phyloP scores from a whole-genome alignment of 2,329 filamentous ascomycete species.

The Exophiala dermatitidis region DNA sequence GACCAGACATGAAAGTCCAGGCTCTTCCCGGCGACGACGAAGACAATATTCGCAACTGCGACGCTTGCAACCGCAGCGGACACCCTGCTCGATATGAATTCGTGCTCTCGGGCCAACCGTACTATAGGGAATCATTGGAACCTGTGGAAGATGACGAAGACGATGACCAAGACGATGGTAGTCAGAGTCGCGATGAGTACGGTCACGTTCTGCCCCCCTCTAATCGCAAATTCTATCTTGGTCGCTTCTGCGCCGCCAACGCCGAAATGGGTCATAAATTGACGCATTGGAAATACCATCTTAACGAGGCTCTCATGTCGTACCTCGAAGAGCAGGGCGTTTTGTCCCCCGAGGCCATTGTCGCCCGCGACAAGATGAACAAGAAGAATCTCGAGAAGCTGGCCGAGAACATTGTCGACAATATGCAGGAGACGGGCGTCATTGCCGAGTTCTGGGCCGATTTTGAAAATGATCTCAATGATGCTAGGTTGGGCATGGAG shows the following conservation, averaged over 20 bases:
- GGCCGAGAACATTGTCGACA: constrained; percentile 57
- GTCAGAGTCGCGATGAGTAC: constrained; percentile 39
- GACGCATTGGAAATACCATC: constrained; percentile 66
- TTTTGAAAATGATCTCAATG: constrained; percentile 57
- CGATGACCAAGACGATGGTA: constrained; percentile 36
- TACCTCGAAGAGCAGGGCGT: constrained; percentile 54
- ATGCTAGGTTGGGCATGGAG: constrained; percentile 47
- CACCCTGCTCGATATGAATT: constrained; percentile 63
- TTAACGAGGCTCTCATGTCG: constrained; percentile 64
- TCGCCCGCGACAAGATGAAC: constrained; percentile 56
- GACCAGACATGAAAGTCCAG: constrained; percentile 53
- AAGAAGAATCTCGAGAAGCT: constrained; percentile 52
- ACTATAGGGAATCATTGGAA: constrained; percentile 58
- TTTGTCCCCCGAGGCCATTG: constrained; percentile 50
- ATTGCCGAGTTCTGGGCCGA: constrained; percentile 57
- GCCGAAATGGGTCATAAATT: constrained; percentile 65
- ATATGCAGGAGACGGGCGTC: constrained; percentile 54
- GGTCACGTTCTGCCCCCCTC: constrained; percentile 42
- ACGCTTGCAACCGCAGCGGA: constrained; percentile 62
- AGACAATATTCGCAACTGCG: constrained; percentile 42
- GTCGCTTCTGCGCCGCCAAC: constrained; percentile 54
- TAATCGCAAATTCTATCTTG: constrained; percentile 46
- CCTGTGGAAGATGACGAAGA: constrained; percentile 44
- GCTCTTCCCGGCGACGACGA: constrained; percentile 15
- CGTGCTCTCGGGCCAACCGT: constrained; percentile 58